Percentiles rank a stretch among this genome's conserved stretches.
Evolutionary conservation across 192 early-diverging fungal genomes (phyloP).

Genomic region (Entomortierella chlamydospora): DNA sequence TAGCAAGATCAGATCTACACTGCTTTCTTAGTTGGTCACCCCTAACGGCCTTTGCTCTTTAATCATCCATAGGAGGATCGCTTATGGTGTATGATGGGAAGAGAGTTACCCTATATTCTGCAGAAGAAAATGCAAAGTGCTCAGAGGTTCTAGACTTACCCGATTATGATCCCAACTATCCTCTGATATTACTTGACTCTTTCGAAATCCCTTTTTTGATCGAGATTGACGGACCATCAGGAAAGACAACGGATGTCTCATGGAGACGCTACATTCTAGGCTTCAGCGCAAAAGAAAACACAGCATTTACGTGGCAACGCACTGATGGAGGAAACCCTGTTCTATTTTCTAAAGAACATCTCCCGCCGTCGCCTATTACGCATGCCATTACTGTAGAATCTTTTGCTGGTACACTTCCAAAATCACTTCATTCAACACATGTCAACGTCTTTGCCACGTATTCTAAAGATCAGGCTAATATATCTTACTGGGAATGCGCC

Average conservation of each 20-base stretch:
- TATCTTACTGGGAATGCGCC: conserved; percentile 55
- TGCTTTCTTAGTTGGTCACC: neutral
- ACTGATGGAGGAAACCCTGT: conserved; percentile 27
- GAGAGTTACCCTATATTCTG: conserved; percentile 33
- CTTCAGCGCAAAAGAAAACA: conserved; percentile 45
- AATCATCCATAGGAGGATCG: conserved; percentile 26
- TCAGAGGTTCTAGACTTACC: conserved; percentile 32
- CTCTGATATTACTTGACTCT: conserved; percentile 36
- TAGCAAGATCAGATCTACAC: neutral
- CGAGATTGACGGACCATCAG: conserved; percentile 23
- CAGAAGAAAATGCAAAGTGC: conserved; percentile 25
- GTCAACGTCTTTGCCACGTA: conserved; percentile 54
- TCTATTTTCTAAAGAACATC: conserved; percentile 45
- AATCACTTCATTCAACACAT: conserved; percentile 50
- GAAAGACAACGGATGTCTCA: conserved; percentile 45
- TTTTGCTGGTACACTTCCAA: conserved; percentile 46
- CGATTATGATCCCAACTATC: conserved; percentile 42
- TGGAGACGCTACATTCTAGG: conserved; percentile 47
- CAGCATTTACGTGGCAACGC: conserved; percentile 45
- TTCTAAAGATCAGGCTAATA: conserved; percentile 45
- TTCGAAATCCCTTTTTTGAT: conserved; percentile 48
- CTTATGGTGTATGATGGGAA: conserved; percentile 52
- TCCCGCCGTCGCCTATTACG: conserved; percentile 19
- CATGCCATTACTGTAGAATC: conserved; percentile 45
- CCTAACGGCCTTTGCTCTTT: neutral